These are phyloP conservation scores for Cladosporium sp. DNA, from an alignment of 2,329 filamentous ascomycete genomes.

Conservation along the genomic window DNA sequence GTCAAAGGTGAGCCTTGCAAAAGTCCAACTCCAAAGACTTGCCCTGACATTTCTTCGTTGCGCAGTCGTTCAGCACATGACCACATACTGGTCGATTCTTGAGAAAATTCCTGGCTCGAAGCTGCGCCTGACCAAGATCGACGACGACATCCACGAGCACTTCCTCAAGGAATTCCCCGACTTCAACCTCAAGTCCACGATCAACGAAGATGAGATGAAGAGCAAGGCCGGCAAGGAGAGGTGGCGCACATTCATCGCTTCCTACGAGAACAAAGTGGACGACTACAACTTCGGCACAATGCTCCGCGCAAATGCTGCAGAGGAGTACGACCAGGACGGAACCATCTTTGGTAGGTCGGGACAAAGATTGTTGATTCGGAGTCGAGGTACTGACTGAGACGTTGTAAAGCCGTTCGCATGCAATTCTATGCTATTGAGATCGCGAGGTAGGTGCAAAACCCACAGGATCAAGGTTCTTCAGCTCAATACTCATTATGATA, in stretches of 20 bases:
- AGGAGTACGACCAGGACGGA: constrained; percentile 82
- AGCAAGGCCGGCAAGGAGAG: constrained; percentile 90
- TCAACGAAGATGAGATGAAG: constrained; percentile 96
- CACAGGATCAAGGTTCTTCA: neutral
- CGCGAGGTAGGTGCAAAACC: constrained; percentile 54
- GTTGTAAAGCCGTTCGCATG: constrained; percentile 63
- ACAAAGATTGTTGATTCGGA: neutral
- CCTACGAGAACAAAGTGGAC: constrained; percentile 90
- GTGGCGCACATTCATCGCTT: constrained; percentile 93
- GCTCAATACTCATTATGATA: constrained; percentile 23
- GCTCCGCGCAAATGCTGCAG: constrained; percentile 73
- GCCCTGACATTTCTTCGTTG: constrained; percentile 22
- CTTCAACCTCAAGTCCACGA: constrained; percentile 76
- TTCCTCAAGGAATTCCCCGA: constrained; percentile 88
- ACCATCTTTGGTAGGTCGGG: constrained; percentile 78
- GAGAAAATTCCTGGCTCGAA: constrained; percentile 86
- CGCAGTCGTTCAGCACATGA: constrained; percentile 85
- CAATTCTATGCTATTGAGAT: constrained; percentile 82
- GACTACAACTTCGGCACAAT: constrained; percentile 99
- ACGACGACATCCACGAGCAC: constrained; percentile 92
- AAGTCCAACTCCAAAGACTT: neutral
- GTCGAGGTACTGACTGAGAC: neutral
- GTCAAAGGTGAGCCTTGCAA: constrained; percentile 69
- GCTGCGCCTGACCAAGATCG: constrained; percentile 86
- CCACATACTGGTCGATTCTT: constrained; percentile 95